Conservation (phyloP, 768 basidiomycete genomes). For the Hygrocybe coccinea region DNA sequence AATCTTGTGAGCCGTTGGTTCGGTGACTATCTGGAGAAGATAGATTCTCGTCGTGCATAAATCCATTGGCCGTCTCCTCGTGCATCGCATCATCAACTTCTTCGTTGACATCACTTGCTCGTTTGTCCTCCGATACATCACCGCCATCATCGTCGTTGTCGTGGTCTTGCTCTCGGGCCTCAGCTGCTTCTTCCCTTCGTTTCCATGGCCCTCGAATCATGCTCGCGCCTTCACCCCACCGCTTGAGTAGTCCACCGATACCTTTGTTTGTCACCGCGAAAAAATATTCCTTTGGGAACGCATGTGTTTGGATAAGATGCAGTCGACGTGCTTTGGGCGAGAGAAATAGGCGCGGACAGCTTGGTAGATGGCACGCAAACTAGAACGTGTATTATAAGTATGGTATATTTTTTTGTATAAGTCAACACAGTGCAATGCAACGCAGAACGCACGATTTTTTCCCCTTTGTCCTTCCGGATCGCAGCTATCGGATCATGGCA, state of each 20-base stretch:
- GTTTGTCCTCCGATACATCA: conserved; percentile 23
- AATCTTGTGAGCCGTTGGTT: background rate
- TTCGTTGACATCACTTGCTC: conserved; percentile 15
- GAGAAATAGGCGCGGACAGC: conserved; percentile 55
- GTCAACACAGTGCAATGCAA: conserved; percentile 1
- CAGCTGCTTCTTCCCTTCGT: conserved; percentile 27
- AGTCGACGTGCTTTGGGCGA: conserved; percentile 73
- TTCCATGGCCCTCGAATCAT: conserved; percentile 74
- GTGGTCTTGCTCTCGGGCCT: conserved; percentile 15
- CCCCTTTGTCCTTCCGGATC: conserved; percentile 69
- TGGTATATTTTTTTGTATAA: too few relatives aligned
- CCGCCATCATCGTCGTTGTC: conserved; percentile 24
- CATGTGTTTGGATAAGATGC: conserved; percentile 78
- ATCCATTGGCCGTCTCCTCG: too few relatives aligned
- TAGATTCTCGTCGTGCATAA: too few relatives aligned
- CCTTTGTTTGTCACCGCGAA: conserved; percentile 91
- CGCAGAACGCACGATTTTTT: conserved; percentile 66
- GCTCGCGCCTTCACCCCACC: conserved; percentile 82
- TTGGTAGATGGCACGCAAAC: conserved; percentile 75
- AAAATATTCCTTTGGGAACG: conserved; percentile 85
- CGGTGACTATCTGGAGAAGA: too few relatives aligned
- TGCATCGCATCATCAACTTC: too few relatives aligned
- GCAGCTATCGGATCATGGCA: conserved; percentile 84
- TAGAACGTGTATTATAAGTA: too few relatives aligned
- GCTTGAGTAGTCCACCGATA: conserved; percentile 70